A percentile compares a stretch with the other conserved stretches of the same genome.
Evolutionary conservation across 495 filamentous ascomycete species (phyloP).

Genomic region (Penicillium parvum): DNA sequence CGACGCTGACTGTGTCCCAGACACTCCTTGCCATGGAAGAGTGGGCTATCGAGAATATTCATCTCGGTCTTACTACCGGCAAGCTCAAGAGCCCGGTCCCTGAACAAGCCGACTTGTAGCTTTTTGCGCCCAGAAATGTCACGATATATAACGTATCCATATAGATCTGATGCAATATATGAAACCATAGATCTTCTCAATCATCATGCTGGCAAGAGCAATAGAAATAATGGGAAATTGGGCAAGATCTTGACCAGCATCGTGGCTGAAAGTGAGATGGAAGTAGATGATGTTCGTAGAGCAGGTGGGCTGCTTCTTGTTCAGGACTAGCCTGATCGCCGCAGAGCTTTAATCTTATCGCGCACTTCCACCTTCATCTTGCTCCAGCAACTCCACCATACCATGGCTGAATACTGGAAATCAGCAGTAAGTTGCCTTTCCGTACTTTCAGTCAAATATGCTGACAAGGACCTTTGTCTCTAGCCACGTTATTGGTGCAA

Average conservation of each 20-base stretch:
- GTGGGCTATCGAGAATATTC: constrained; percentile 59
- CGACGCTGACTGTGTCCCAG: constrained; percentile 24
- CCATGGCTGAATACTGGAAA: constrained; percentile 98
- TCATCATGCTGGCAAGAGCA: too few species aligned
- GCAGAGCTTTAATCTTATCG: constrained; percentile 15
- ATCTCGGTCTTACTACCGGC: constrained; percentile 49
- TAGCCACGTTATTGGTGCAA: constrained; percentile 96
- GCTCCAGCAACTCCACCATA: neutral
- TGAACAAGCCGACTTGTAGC: constrained; percentile 51
- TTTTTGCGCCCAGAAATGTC: too few species aligned
- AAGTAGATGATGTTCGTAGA: neutral
- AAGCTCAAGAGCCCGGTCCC: constrained; percentile 54
- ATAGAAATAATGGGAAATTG: too few species aligned
- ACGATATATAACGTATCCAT: neutral
- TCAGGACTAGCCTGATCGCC: constrained; percentile 18
- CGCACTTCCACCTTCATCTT: constrained; percentile 1
- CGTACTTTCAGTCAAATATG: too few species aligned
- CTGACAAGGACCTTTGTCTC: constrained; percentile 1
- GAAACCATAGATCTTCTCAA: neutral
- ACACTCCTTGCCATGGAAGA: constrained; percentile 63
- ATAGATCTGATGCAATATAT: neutral
- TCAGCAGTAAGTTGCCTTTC: constrained; percentile 59
- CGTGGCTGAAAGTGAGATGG: too few species aligned
- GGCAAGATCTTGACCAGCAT: too few species aligned
- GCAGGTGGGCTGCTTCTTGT: constrained; percentile 1